Base-by-base conservation (phyloP, 2,329 filamentous ascomycete genomes). In the Arthrobotrys iridis region DNA sequence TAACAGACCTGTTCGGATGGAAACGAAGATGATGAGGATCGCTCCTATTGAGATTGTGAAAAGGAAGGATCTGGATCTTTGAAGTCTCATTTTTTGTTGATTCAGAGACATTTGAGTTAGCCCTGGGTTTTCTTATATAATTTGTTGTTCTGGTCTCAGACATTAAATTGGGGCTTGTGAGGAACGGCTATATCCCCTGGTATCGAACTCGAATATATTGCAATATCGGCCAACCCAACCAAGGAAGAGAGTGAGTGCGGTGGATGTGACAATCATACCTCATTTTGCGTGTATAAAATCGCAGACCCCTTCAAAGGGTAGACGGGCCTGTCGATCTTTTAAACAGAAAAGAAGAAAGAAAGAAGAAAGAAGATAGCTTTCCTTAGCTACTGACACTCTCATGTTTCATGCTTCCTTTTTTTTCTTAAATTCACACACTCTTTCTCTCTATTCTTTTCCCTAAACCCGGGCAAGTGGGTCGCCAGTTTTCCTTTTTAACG, bases 1-100 rank as follows among this genome's bases (percentile, higher is more conserved):
- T 50, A 68, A 75, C 71, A 67, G 59, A 75, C 71, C 71, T 68
- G 71, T 63, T 5, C 63, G 63, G 33, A 75, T 68, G 4, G 71
- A 75, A 33, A 75, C 57, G 41, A 68, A 24, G 30, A 75, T 50
- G 15, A 75, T 48, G 6, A 68, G 30, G 18, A 75, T 57, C 57
- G 63, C 71, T 43, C 71, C 71, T 64, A 75, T 40, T 50, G 71
- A 75, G 15, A 75, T 45, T 13, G 71, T 75, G 26, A 50, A 59
- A 24, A 75, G 63, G 46, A 63, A 75, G 30, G 71, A 75, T 30
- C 57, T 63, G 33, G 62, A 67, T 41, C 71, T 67, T 57, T 52
- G 50, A 40, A 59, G 46, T 41, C 64, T 68, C 45, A 41, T 30
- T 20, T 15, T 63, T 64, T n/a, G n/a, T n/a, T n/a, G n/a, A 64